These are phyloP conservation scores for Penicillium roqueforti DNA, from an alignment of 495 filamentous ascomycete species.

Conservation along the genomic window DNA sequence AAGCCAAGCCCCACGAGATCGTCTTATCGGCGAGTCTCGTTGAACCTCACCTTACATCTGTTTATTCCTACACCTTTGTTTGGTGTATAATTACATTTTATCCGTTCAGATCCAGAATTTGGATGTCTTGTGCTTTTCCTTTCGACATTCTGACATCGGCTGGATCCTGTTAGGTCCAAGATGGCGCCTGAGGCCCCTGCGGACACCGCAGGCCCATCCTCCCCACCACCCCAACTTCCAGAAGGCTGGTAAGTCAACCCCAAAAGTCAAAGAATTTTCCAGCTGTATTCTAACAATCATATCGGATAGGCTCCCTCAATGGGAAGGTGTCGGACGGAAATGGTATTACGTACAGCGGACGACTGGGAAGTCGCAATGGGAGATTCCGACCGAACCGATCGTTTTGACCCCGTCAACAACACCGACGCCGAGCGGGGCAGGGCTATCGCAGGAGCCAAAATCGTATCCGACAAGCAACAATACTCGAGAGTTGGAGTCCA, in stretches of 20 bases:
- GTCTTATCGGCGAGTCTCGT: conserved; percentile 9
- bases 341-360: conserved; percentile 80
- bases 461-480: conserved; percentile 19
- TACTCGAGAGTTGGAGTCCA: conserved; percentile 7
- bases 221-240: conserved; percentile 63
- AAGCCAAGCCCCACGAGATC: conserved; percentile 26
- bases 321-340: conserved; percentile 66
- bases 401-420: conserved; percentile 38
- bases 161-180: not conserved
- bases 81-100: conserved; percentile 2
- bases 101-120: not conserved
- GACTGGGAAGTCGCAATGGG: conserved; percentile 74
- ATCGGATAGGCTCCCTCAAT: conserved; percentile 63
- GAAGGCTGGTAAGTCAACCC: conserved; percentile 58
- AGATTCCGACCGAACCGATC: conserved; percentile 63
- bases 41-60: conserved; percentile 3
- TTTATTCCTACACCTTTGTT: not conserved
- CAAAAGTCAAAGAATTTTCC: not conserved
- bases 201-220: conserved; percentile 65
- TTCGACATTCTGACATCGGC: not conserved
- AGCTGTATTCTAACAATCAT: not conserved
- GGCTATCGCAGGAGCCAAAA: conserved; percentile 27
- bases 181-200: conserved; percentile 46
- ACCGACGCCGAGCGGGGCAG: conserved; percentile 29
- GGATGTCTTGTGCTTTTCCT: not conserved